A percentile compares a stretch with the other conserved stretches of the same genome.
These are phyloP conservation scores for Phytophthora colocasiae DNA, from an alignment of 352 stramenopile genomes.

Conservation along the genomic window DNA sequence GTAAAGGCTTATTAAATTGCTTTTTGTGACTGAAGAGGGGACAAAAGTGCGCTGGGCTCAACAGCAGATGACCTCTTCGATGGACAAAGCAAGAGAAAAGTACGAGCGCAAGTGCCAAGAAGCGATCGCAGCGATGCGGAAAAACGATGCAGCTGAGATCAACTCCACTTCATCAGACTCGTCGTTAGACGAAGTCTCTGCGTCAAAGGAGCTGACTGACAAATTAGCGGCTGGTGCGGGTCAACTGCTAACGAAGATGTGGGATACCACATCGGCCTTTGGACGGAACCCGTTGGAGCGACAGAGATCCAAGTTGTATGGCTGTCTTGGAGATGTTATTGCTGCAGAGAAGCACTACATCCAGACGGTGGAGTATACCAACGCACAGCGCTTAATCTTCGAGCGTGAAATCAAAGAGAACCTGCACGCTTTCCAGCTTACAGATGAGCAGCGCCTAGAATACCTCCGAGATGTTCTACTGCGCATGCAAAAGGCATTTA, in stretches of 20 bases:
- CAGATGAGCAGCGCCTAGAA: slow-evolving; percentile 83
- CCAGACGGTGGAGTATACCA: slow-evolving; percentile 70
- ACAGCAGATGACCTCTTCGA: slow-evolving; percentile 61
- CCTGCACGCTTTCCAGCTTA: slow-evolving; percentile 80
- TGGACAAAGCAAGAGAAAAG: slow-evolving; percentile 79
- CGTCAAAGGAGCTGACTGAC: slow-evolving; percentile 66
- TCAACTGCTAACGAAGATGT: slow-evolving; percentile 84
- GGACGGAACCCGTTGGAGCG: slow-evolving; percentile 68
- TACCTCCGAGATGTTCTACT: slow-evolving; percentile 81
- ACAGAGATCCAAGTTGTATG: slow-evolving; percentile 68
- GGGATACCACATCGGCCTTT: slow-evolving; percentile 78
- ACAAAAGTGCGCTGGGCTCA: slow-evolving; percentile 73
- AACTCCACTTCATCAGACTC: slow-evolving; percentile 18
- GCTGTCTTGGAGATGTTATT: slow-evolving; percentile 74
- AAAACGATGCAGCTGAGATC: slow-evolving; percentile 24
- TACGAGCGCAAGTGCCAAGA: slow-evolving; percentile 82
- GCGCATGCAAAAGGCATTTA: slow-evolving; percentile 67
- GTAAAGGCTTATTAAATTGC: slow-evolving; percentile 5
- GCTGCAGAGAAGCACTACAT: slow-evolving; percentile 72
- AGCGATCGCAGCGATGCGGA: slow-evolving; percentile 50
- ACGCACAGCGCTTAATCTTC: slow-evolving; percentile 67
- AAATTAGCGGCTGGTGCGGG: slow-evolving; percentile 63
- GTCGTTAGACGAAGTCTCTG: slow-evolving; percentile 31
- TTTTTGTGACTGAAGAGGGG: slow-evolving; percentile 53
- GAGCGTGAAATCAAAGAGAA: slow-evolving; percentile 84